Conservation (phyloP, 1,284 basidiomycete species). For the Farysia itapuensis region DNA sequence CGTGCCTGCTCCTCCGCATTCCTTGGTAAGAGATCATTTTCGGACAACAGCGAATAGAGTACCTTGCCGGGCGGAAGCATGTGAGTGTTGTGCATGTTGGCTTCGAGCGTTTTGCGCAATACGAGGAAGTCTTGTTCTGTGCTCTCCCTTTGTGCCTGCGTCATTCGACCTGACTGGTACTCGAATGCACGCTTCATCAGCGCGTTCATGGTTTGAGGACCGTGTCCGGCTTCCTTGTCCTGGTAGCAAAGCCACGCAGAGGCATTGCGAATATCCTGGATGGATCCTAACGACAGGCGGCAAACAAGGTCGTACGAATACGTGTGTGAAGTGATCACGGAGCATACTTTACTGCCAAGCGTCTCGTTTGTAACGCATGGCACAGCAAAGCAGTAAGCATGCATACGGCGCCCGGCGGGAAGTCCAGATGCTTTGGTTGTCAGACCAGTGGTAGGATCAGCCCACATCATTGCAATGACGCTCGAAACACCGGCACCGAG, state of each 20-base stretch:
- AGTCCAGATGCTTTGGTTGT: conserved; percentile 62
- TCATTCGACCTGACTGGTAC: conserved; percentile 32
- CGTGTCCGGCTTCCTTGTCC: conserved; percentile 58
- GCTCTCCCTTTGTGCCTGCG: not conserved
- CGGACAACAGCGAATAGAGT: conserved; percentile 73
- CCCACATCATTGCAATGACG: conserved; percentile 80
- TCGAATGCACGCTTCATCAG: conserved; percentile 43
- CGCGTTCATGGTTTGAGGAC: conserved; percentile 22
- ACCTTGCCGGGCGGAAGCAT: conserved; percentile 78
- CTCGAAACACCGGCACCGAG: conserved; percentile 82
- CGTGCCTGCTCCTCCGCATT: not conserved
- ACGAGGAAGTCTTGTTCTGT: conserved; percentile 63
- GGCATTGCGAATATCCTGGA: conserved; percentile 74
- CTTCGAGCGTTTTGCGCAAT: conserved; percentile 77
- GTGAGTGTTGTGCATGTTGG: conserved; percentile 75
- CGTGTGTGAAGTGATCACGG: conserved; percentile 74
- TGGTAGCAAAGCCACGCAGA: conserved; percentile 75
- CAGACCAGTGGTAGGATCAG: conserved; percentile 62
- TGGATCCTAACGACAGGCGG: conserved; percentile 74
- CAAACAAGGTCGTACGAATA: conserved; percentile 80
- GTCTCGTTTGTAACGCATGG: conserved; percentile 70
- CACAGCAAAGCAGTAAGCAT: conserved; percentile 77
- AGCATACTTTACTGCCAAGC: conserved; percentile 66
- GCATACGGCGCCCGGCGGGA: conserved; percentile 69
- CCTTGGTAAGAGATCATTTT: conserved; percentile 61